Percentiles rank a stretch among this genome's conserved stretches.
Conservation (phyloP, 306 rosid genomes). For the Herpetospermum pedunculosum region DNA sequence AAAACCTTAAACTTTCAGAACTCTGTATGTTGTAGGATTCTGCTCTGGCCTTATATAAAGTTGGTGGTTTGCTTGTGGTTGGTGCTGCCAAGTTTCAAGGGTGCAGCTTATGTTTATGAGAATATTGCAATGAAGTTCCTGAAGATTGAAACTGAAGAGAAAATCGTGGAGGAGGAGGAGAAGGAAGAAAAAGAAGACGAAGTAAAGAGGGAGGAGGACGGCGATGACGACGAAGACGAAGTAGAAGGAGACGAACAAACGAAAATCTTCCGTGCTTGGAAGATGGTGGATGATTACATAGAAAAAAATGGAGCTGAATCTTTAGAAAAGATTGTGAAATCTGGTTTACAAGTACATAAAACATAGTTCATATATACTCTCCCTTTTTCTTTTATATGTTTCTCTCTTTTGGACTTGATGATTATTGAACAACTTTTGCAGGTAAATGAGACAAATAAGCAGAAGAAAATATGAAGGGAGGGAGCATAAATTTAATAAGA, state of each 20-base stretch:
- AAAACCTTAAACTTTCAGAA: no score
- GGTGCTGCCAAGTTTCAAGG: constrained; percentile 74
- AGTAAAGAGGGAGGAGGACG: constrained; percentile 4
- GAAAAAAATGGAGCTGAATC: constrained; percentile 53
- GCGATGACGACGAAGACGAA: constrained; percentile 12
- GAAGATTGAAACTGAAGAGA: background rate
- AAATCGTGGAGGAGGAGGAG: background rate
- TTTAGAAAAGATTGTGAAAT: constrained; percentile 54
- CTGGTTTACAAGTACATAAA: constrained; percentile 12
- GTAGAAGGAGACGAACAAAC: constrained; percentile 30
- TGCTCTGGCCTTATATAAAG: constrained; percentile 73
- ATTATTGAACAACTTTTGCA: background rate
- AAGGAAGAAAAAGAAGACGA: background rate
- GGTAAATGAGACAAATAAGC: background rate
- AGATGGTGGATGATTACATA: constrained; percentile 59
- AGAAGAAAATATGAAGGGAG: background rate
- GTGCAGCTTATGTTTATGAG: constrained; percentile 76
- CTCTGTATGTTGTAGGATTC: constrained; percentile 64
- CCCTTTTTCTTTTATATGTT: background rate
- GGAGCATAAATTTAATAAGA: background rate
- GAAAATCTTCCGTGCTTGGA: constrained; percentile 71
- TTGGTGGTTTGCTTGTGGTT: constrained; percentile 67
- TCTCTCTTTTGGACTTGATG: background rate
- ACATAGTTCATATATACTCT: background rate
- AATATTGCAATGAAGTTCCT: constrained; percentile 53